A percentile compares a stretch with the other conserved stretches of the same genome.
phyloP scores from a whole-genome alignment of 2,329 filamentous ascomycete genomes.

The Diaporthe sp. region DNA sequence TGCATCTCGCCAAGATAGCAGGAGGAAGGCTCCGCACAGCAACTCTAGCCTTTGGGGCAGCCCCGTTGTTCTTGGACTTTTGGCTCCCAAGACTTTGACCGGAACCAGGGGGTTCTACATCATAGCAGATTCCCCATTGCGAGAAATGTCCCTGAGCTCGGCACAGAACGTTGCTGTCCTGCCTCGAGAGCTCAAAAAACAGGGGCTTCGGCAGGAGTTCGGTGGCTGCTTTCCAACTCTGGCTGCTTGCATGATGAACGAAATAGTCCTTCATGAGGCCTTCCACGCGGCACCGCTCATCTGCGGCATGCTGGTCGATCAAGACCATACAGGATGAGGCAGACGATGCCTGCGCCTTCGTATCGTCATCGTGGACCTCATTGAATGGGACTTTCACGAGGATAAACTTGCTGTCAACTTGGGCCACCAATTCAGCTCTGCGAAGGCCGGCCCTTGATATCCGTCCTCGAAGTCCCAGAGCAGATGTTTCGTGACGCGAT shows the following conservation, averaged over 20 bases:
- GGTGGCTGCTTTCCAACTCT: constrained; percentile 41
- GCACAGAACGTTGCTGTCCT: constrained; percentile 70
- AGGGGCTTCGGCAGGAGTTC: constrained; percentile 63
- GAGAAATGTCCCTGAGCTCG: constrained; percentile 67
- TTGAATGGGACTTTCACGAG: constrained; percentile 66
- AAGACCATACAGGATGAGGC: constrained; percentile 67
- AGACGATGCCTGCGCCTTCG: constrained; percentile 25
- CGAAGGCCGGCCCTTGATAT: constrained; percentile 72
- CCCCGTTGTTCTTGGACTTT: neutral
- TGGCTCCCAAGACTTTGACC: neutral
- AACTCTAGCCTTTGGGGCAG: constrained; percentile 36
- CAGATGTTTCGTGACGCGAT: constrained; percentile 36
- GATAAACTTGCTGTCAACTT: constrained; percentile 93
- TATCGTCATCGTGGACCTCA: constrained; percentile 29
- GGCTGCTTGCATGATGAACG: neutral
- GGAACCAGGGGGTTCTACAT: constrained; percentile 38
- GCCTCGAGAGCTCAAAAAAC: constrained; percentile 70
- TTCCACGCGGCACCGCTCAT: constrained; percentile 88
- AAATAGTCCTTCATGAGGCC: constrained; percentile 70
- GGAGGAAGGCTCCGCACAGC: constrained; percentile 66
- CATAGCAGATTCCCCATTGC: constrained; percentile 80
- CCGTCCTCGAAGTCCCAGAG: constrained; percentile 48
- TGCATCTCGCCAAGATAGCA: constrained; percentile 80
- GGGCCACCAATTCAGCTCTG: constrained; percentile 75
- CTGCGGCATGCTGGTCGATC: constrained; percentile 94